Percentiles rank a stretch among this genome's conserved stretches.
phyloP scores from a whole-genome alignment of 257 asterid genomes.

The Solanum chiquidenum region DNA sequence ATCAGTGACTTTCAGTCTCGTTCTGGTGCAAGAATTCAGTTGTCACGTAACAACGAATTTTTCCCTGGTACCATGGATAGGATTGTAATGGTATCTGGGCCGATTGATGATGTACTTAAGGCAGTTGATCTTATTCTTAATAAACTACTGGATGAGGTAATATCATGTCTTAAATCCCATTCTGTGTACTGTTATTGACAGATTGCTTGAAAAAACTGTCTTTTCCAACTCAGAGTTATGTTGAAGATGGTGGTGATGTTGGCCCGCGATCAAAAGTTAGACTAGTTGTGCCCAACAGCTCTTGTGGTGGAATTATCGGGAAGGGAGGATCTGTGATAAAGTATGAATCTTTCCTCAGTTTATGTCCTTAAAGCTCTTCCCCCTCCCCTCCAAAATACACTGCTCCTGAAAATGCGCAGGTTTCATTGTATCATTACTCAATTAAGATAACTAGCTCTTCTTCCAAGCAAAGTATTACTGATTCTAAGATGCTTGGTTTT shows the following conservation, averaged over 20 bases:
- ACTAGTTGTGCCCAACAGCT: slow-evolving; percentile 90
- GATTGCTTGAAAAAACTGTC: neutral
- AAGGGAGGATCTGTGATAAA: slow-evolving; percentile 86
- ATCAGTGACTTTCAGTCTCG: slow-evolving; percentile 82
- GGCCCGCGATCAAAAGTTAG: slow-evolving; percentile 63
- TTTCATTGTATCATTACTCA: neutral
- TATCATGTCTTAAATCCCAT: neutral
- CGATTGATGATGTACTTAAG: slow-evolving; percentile 53
- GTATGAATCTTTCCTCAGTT: slow-evolving; percentile 19
- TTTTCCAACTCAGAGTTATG: slow-evolving; percentile 48
- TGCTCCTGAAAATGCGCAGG: neutral
- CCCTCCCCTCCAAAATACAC: neutral
- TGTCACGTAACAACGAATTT: slow-evolving; percentile 70
- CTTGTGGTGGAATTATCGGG: slow-evolving; percentile 98
- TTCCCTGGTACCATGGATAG: slow-evolving; percentile 48
- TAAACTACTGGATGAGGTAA: slow-evolving; percentile 77
- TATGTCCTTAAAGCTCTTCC: neutral
- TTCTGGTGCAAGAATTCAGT: slow-evolving; percentile 87
- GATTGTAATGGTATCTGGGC: slow-evolving; percentile 82
- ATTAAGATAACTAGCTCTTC: neutral
- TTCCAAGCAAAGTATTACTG: neutral
- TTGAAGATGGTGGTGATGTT: slow-evolving; percentile 58
- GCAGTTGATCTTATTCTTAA: slow-evolving; percentile 72
- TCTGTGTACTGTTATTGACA: neutral
- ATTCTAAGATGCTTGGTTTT: neutral